phyloP scores from a whole-genome alignment of 2,329 filamentous ascomycete genomes.

The Ascochyta pisi region DNA sequence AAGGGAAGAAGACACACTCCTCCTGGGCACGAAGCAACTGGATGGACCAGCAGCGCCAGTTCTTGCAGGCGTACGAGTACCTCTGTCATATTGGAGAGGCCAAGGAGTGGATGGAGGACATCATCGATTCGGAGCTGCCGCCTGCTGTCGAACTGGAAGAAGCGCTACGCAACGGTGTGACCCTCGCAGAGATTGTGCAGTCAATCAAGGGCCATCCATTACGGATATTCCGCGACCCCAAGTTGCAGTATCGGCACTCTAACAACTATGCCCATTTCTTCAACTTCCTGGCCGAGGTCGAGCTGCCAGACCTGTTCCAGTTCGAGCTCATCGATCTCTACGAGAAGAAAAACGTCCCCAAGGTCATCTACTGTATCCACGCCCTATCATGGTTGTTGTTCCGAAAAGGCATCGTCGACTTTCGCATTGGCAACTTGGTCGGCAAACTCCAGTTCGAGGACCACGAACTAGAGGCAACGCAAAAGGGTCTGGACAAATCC shows the following conservation, averaged over 20 bases:
- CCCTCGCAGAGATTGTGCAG: conserved; percentile 91
- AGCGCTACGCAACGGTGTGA: conserved; percentile 89
- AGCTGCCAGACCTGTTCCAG: conserved; percentile 91
- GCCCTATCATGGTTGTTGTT: conserved; percentile 97
- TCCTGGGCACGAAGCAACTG: conserved; percentile 85
- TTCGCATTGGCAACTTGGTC: conserved; percentile 94
- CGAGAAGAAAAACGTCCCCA: conserved; percentile 99
- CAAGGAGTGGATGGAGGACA: conserved; percentile 97
- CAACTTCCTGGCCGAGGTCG: conserved; percentile 86
- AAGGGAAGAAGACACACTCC: conserved; percentile 60
- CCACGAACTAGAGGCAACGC: conserved; percentile 94
- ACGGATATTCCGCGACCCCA: conserved; percentile 84
- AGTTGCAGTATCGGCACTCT: conserved; percentile 91
- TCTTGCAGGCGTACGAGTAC: conserved; percentile 96
- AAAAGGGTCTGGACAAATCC: conserved; percentile 94
- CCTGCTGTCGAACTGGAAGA: conserved; percentile 95
- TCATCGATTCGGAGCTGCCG: conserved; percentile 83
- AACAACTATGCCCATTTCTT: conserved; percentile 99
- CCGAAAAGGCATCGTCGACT: conserved; percentile 91
- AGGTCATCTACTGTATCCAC: conserved; percentile 98
- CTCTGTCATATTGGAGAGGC: conserved; percentile 98
- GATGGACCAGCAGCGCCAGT: conserved; percentile 99
- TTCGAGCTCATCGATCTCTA: conserved; percentile 98
- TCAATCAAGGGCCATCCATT: conserved; percentile 77
- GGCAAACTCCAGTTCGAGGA: conserved; percentile 97